A percentile compares a stretch with the other conserved stretches of the same genome.
Conservation (phyloP, 2,329 filamentous ascomycete genomes). For the Diaporthe aspalathi region DNA sequence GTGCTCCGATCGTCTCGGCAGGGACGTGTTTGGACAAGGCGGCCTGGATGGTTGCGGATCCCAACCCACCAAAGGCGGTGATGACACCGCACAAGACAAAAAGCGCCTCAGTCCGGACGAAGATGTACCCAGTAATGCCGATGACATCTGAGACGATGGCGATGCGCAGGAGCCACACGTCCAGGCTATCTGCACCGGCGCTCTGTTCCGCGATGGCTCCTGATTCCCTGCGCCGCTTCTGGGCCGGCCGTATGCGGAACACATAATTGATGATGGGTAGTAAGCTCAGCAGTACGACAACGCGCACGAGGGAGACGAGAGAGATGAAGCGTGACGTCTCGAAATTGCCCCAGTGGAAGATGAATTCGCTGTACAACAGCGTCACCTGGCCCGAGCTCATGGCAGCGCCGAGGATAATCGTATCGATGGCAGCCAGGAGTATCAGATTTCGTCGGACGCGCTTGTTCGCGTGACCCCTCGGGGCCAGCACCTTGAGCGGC, state of each 20-base stretch:
- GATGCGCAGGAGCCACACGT: constrained; percentile 79
- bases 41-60: constrained; percentile 84
- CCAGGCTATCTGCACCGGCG: constrained; percentile 79
- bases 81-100: constrained; percentile 80
- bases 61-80: constrained; percentile 84
- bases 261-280: constrained; percentile 83
- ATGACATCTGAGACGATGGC: constrained; percentile 81
- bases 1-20: constrained; percentile 80
- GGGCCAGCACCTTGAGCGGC: constrained; percentile 82
- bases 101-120: constrained; percentile 69
- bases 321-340: constrained; percentile 86
- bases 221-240: constrained; percentile 53
- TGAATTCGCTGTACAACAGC: constrained; percentile 83
- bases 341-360: constrained; percentile 85
- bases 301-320: constrained; percentile 80
- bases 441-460: constrained; percentile 83
- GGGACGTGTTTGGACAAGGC: constrained; percentile 92
- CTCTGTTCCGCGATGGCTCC: constrained; percentile 60
- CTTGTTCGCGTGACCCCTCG: constrained; percentile 71
- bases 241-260: constrained; percentile 69
- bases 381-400: constrained; percentile 86
- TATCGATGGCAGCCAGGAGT: constrained; percentile 82
- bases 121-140: constrained; percentile 80
- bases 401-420: constrained; percentile 81
- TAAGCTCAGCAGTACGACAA: constrained; percentile 78